A percentile compares a stretch with the other conserved stretches of the same genome.
Conservation (phyloP, 805 yeast species). For the Starmerella ratchasimensis region DNA sequence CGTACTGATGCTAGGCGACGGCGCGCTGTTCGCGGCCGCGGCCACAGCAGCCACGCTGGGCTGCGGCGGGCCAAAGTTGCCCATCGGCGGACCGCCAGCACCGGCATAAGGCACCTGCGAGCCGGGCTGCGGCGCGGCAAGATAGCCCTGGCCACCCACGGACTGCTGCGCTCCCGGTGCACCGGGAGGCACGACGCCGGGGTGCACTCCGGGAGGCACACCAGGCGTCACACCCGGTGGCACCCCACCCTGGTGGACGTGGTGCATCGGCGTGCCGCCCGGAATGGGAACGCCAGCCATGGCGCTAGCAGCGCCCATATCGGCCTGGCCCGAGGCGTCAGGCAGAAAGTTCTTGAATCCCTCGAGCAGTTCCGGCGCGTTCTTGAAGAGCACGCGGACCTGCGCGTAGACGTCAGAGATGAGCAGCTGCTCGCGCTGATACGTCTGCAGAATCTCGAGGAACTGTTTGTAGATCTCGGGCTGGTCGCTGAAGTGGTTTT, state of each 20-base stretch:
- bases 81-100: too few species aligned
- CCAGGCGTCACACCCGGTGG: neutral
- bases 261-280: neutral
- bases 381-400: slow-evolving; percentile 73
- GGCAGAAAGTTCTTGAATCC: slow-evolving; percentile 94
- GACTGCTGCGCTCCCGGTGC: slow-evolving; percentile 52
- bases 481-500: slow-evolving; percentile 80
- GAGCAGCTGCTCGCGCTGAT: slow-evolving; percentile 91
- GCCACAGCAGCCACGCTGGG: neutral
- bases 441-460: slow-evolving; percentile 87
- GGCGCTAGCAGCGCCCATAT: slow-evolving; percentile 1
- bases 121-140: neutral
- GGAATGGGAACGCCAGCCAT: neutral
- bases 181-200: slow-evolving; percentile 55
- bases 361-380: slow-evolving; percentile 86
- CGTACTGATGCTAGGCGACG: neutral
- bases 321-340: slow-evolving; percentile 43
- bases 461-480: slow-evolving; percentile 94
- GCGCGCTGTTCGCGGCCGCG: neutral
- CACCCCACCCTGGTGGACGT: too few species aligned
- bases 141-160: neutral
- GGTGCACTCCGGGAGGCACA: slow-evolving; percentile 23
- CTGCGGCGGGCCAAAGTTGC: too few species aligned
- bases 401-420: slow-evolving; percentile 91
- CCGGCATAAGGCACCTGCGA: too few species aligned